A percentile compares a stretch with the other conserved stretches of the same genome.
Conservation (phyloP, 371 early-diverging fungal species). For the Cokeromyces recurvatus region DNA sequence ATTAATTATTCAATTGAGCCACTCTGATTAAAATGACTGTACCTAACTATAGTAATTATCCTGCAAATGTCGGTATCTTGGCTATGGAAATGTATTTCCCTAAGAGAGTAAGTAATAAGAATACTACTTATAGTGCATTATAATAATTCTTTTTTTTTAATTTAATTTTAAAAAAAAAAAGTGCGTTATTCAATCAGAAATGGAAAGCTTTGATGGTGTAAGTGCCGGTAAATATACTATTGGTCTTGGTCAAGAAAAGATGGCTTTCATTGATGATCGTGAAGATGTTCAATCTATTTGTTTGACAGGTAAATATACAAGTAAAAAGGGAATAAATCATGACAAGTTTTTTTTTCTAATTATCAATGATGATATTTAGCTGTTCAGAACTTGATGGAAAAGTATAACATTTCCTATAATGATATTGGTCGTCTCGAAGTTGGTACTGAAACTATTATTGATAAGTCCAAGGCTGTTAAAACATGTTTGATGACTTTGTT, state of each 20-base stretch:
- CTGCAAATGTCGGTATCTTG: constrained; percentile 86
- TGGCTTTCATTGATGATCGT: constrained; percentile 94
- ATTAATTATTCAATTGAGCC: too few relatives aligned
- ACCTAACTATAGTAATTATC: constrained; percentile 39
- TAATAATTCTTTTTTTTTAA: constrained; percentile 1
- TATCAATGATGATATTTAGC: constrained; percentile 42
- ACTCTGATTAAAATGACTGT: constrained; percentile 24
- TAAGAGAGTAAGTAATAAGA: constrained; percentile 40
- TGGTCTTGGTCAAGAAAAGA: constrained; percentile 93
- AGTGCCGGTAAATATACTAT: constrained; percentile 97
- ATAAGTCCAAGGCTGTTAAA: constrained; percentile 97
- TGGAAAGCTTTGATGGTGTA: constrained; percentile 89
- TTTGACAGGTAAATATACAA: constrained; percentile 67
- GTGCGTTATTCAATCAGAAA: constrained; percentile 86
- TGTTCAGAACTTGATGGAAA: constrained; percentile 87
- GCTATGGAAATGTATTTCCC: constrained; percentile 96
- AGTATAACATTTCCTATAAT: constrained; percentile 79
- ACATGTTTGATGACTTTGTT: constrained; percentile 95
- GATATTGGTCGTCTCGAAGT: constrained; percentile 96
- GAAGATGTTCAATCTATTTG: constrained; percentile 95
- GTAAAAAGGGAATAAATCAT: not conserved
- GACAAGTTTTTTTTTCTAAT: not conserved
- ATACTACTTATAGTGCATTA: too few relatives aligned
- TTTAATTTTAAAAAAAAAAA: constrained; percentile 17
- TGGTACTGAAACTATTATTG: constrained; percentile 98